These are phyloP conservation scores for Metschnikowia peoriensis DNA, from an alignment of 805 yeast species.

Conservation along the genomic window DNA sequence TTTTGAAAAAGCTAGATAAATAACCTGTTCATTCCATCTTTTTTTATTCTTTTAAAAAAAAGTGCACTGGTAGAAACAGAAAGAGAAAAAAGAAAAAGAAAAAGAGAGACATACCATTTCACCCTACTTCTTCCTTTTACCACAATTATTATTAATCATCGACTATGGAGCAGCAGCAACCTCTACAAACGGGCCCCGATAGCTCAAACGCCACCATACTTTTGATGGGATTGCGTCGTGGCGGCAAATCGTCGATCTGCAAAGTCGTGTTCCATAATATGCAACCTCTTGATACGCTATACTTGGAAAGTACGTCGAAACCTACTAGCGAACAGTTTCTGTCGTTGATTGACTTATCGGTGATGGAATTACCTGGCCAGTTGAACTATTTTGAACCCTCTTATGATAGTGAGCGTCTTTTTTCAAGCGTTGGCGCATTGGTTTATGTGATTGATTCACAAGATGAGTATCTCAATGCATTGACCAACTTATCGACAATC, in stretches of 20 bases:
- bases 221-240: conserved; percentile 83
- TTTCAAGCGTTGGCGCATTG: conserved; percentile 81
- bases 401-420: conserved; percentile 73
- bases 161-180: conserved; percentile 6
- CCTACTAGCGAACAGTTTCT: conserved; percentile 84
- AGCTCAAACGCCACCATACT: conserved; percentile 71
- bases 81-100: too few relatives aligned
- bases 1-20: too few relatives aligned
- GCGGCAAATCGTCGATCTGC: conserved; percentile 94
- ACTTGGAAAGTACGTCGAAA: conserved; percentile 83
- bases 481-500: conserved; percentile 84
- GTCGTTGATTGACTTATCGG: conserved; percentile 80
- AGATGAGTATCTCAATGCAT: conserved; percentile 90
- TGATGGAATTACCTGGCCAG: conserved; percentile 95
- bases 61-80: too few relatives aligned
- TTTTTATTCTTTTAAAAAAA: too few relatives aligned
- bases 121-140: too few relatives aligned
- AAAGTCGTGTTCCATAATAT: conserved; percentile 94
- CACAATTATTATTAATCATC: background rate
- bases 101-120: too few relatives aligned
- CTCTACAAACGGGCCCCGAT: conserved; percentile 6
- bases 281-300: conserved; percentile 92
- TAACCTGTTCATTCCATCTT: too few relatives aligned
- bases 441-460: conserved; percentile 94
- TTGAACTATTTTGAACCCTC: conserved; percentile 83